These are phyloP conservation scores for Ceratorhiza oryzae-sativae DNA, from an alignment of 1,284 basidiomycete species.

Conservation along the genomic window DNA sequence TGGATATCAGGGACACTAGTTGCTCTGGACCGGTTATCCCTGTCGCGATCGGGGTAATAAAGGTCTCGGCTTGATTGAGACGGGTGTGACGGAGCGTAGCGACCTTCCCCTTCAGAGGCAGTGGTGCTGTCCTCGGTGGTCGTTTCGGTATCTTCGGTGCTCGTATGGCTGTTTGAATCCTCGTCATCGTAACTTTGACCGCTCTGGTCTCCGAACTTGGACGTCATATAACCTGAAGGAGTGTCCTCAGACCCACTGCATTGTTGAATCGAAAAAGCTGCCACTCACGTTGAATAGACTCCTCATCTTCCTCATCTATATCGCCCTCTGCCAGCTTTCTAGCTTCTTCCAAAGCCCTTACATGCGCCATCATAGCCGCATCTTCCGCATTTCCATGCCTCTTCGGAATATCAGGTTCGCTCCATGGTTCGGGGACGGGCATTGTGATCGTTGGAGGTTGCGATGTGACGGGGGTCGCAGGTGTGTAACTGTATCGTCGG, in stretches of 20 bases:
- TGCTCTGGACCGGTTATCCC: slow-evolving; percentile 9
- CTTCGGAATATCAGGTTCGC: background rate
- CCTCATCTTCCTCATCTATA: slow-evolving; percentile 26
- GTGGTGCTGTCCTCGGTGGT: slow-evolving; percentile 5
- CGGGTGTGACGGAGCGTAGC: background rate
- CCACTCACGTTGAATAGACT: slow-evolving; percentile 29
- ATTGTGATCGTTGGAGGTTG: slow-evolving; percentile 15
- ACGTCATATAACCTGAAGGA: background rate
- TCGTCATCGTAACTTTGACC: background rate
- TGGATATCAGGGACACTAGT: slow-evolving; percentile 16
- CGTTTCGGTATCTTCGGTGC: slow-evolving; percentile 5
- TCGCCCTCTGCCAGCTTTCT: slow-evolving; percentile 21
- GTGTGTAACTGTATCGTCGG: slow-evolving; percentile 18
- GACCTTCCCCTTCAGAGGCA: background rate
- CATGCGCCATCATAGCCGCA: slow-evolving; percentile 24
- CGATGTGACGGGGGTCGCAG: slow-evolving; percentile 3
- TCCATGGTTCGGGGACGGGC: slow-evolving; percentile 17
- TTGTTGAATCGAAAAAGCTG: background rate
- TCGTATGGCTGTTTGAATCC: background rate
- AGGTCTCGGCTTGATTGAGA: slow-evolving; percentile 3
- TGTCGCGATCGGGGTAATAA: slow-evolving; percentile 28
- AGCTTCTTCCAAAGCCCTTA: slow-evolving; percentile 25
- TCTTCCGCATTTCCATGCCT: slow-evolving; percentile 6
- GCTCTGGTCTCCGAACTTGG: slow-evolving; percentile 22
- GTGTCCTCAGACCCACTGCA: no score